Percentiles rank a stretch among this genome's conserved stretches.
phyloP scores from a whole-genome alignment of 2,329 filamentous ascomycete genomes.

The Elsinoe ampelina region DNA sequence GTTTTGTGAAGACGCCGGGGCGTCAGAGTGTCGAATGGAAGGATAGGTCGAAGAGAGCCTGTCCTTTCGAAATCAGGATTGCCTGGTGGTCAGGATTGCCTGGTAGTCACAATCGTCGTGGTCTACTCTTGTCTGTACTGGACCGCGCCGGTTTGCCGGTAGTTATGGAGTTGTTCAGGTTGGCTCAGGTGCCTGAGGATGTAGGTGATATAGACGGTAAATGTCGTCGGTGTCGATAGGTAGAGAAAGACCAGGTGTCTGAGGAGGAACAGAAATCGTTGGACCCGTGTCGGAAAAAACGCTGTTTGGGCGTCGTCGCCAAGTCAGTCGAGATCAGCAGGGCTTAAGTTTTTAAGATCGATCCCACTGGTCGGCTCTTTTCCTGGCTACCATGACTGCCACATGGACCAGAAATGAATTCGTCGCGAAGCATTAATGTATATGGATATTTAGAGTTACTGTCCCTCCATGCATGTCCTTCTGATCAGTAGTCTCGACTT shows the following conservation, averaged over 20 bases:
- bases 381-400: neutral
- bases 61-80: neutral
- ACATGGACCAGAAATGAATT: too few species aligned
- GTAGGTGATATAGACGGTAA: constrained; percentile 4
- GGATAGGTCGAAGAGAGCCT: neutral
- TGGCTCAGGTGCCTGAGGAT: neutral
- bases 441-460: too few species aligned
- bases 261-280: neutral
- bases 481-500: too few species aligned
- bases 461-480: too few species aligned
- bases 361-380: neutral
- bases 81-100: neutral
- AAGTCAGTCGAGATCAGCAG: neutral
- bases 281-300: neutral
- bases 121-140: too few species aligned
- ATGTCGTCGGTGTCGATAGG: neutral
- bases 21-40: neutral
- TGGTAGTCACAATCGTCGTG: too few species aligned
- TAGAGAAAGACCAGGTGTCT: neutral
- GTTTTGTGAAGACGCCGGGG: constrained; percentile 31
- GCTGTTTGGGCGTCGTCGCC: constrained; percentile 5
- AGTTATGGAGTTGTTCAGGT: neutral
- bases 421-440: too few species aligned
- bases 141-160: too few species aligned
- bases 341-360: neutral